Evolutionary conservation across 2,329 filamentous ascomycete species (phyloP).

Genomic region (Ophiostoma piceae): DNA sequence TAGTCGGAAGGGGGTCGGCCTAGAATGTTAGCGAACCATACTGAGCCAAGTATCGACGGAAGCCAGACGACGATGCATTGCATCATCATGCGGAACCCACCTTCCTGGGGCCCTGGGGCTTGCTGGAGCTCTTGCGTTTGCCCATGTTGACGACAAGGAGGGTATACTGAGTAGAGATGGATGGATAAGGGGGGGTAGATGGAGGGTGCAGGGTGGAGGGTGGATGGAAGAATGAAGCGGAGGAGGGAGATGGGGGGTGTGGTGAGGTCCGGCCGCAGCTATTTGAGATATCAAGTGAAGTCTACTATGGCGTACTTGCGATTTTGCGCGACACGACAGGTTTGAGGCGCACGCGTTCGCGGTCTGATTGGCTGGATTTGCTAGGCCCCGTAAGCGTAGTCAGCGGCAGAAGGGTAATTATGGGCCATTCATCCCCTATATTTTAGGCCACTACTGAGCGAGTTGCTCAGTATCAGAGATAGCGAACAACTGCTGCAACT

Average conservation of each 20-base stretch:
- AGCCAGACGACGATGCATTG: background rate
- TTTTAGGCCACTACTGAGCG: background rate
- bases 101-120: constrained; percentile 78
- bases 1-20: constrained; percentile 68
- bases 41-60: too few relatives aligned
- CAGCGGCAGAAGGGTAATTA: background rate
- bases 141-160: constrained; percentile 51
- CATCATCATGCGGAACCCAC: constrained; percentile 41
- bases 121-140: constrained; percentile 84
- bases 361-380: background rate
- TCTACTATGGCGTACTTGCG: background rate
- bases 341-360: constrained; percentile 10
- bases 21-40: constrained; percentile 31
- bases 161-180: background rate
- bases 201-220: background rate
- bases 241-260: background rate
- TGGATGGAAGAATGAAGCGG: background rate
- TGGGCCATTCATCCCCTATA: background rate
- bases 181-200: background rate
- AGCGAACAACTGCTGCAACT: background rate
- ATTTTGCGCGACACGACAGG: constrained; percentile 10
- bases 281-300: background rate
- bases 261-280: background rate
- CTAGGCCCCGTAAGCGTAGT: constrained; percentile 2
- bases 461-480: too few relatives aligned